These are phyloP conservation scores for Blastomyces silverae DNA, from an alignment of 2,329 filamentous ascomycete genomes.

Conservation along the genomic window DNA sequence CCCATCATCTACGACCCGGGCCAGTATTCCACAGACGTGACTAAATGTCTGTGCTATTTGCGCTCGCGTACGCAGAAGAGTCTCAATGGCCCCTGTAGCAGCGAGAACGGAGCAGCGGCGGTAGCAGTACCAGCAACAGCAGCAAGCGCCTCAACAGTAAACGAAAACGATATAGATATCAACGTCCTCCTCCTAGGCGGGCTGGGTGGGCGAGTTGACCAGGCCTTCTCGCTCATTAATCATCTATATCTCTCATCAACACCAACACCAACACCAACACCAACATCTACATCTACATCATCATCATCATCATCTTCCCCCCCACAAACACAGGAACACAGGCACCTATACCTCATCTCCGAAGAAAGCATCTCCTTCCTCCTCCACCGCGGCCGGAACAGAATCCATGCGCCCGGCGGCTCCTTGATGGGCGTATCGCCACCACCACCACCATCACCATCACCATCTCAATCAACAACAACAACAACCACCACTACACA, in stretches of 20 bases:
- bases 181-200: conserved; percentile 79
- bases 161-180: conserved; percentile 28
- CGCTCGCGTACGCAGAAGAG: conserved; percentile 32
- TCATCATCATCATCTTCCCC: conserved; percentile 15
- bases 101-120: conserved; percentile 7
- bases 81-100: conserved; percentile 22
- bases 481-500: conserved; percentile 8
- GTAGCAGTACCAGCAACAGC: conserved; percentile 13
- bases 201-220: conserved; percentile 83
- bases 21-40: conserved; percentile 86
- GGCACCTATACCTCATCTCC: conserved; percentile 70
- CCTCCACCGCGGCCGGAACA: conserved; percentile 61
- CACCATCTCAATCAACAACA: conserved; percentile 9
- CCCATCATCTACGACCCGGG: conserved; percentile 64
- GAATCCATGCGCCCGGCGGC: conserved; percentile 55
- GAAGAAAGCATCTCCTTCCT: conserved; percentile 76
- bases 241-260: conserved; percentile 56
- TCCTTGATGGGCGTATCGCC: conserved; percentile 13
- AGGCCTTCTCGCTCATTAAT: conserved; percentile 81
- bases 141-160: neutral
- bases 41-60: conserved; percentile 65
- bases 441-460: conserved; percentile 10
- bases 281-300: too few species aligned
- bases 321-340: conserved; percentile 7
- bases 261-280: conserved; percentile 5